Base-by-base conservation (phyloP, 192 early-diverging fungal genomes). In the Radiomyces spectabilis region DNA sequence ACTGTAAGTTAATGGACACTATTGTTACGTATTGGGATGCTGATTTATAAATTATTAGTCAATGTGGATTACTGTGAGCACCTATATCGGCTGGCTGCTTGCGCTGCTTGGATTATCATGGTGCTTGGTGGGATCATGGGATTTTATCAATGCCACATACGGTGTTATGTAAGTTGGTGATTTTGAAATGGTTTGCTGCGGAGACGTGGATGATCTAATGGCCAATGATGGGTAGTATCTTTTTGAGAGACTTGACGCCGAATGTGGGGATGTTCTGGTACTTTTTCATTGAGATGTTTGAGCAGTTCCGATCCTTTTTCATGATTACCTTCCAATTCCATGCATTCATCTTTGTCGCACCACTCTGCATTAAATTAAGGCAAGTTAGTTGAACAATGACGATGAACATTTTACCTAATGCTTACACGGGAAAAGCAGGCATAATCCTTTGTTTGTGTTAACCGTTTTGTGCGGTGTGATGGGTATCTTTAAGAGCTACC, bases 241-340 rank as follows among this genome's bases (percentile, higher is more conserved):
- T 58, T 31, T 30, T 94, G 13, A 71, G 81, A 34, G 97, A 99
- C 51, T 66, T 99, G 59, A 88, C 88, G n/a, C 97, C 95, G 1
- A 99, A 95, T 69, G 77, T 96, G 22, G 97, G 97, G 4, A 63
- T 97, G 48, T 96, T 82, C 61, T 99, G 97, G 97, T 99, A 99
- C 73, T 95, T 99, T 71, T 95, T 97, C 71, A 97, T 92, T 45
- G 97, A 99, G 66, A 94, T 99, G 68, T 99, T 99, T 78, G 95
- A 99, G 64, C 90, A 95, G 52, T 99, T 97, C 80, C 81, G 97
- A 26, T 57, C 79, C 5, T 97, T 99, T 63, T 99, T 97, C 67
- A 55, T 93, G 59, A 65, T 84, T 16, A 93, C 95, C 2, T 97
- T 99, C 66, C 95, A 99, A 70, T 72, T 98, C 25, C 87, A 92